phyloP scores from a whole-genome alignment of 768 basidiomycete species.

The Trametes sanguinea region DNA sequence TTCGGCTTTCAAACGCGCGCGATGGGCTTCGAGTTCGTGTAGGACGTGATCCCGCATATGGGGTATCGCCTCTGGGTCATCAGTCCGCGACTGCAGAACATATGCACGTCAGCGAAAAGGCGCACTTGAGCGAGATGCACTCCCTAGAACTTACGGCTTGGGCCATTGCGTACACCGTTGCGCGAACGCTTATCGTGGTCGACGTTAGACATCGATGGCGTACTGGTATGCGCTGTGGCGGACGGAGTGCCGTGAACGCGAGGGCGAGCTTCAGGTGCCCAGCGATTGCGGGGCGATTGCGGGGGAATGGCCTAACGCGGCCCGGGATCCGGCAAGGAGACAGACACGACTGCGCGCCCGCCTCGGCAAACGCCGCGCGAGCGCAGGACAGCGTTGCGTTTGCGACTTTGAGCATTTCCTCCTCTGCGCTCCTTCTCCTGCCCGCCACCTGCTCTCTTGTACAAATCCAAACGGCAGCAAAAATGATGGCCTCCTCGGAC shows the following conservation, averaged over 20 bases:
- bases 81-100: not conserved
- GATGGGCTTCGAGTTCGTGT: slow-evolving; percentile 38
- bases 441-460: not conserved
- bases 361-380: slow-evolving; percentile 13
- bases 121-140: too few species aligned
- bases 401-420: not conserved
- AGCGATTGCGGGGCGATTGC: not conserved
- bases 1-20: slow-evolving; percentile 13
- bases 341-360: not conserved
- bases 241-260: not conserved
- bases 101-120: too few species aligned
- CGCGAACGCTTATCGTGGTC: not conserved
- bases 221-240: too few species aligned
- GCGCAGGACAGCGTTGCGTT: slow-evolving; percentile 4
- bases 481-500: slow-evolving; percentile 34
- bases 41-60: slow-evolving; percentile 43
- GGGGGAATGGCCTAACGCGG: not conserved
- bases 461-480: not conserved
- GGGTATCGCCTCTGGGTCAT: slow-evolving; percentile 35
- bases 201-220: not conserved
- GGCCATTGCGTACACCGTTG: not conserved
- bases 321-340: too few species aligned
- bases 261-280: not conserved
- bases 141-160: not conserved
- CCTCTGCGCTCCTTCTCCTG: not conserved